Evolutionary conservation across 176 grass and related monocot species (phyloP), one percentile per base, ranked within the genome.

Genomic region (Typha latifolia): DNA sequence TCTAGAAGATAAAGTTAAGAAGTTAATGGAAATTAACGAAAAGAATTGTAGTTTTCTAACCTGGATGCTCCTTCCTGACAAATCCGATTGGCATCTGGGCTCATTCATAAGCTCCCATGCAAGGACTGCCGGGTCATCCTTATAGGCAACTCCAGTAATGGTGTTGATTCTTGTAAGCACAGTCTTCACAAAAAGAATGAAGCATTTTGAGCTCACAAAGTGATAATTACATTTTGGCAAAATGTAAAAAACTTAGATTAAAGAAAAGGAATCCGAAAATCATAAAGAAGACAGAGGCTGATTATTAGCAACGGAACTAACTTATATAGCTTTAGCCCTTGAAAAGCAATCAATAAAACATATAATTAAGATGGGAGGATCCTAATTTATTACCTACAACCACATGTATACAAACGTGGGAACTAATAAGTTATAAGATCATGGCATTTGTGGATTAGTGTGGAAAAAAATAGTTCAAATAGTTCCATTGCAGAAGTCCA

Each of bases 81-180:
- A 55, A 52, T 94, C 95, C 1, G 95, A 99, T 62, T 69, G 83
- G 89, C 95, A 99, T 51, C 95, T 82, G 52, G 95, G 95, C 71
- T 99, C 95, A 79, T 99, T 99, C 78, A 99, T 99, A 24, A 99
- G 89, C 76, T 99, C 95, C 95, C 95, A 99, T 34, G 95, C 83
- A 83, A 99, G 78, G 61, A 94, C 83, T 62, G 89, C 93, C 13
- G 86, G 89, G 69, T 99, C 95, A 83, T 94, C 71, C 73, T 79
- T 93, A 81, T 99, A 99, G 13, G 86, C 79, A 77, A 87, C 84
- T 16, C 95, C 86, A 47, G 71, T 99, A 12, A 94, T 70, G 49
- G 79, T 87, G 89, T 99, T 99, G 64, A 77, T 74, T 74, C 95
- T 68, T 47, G 79, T 94, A 62, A 99, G 86, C 49, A 99, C 86